Evolutionary conservation across 2,329 filamentous ascomycete species (phyloP).

Genomic region (Biscogniauxia marginata): DNA sequence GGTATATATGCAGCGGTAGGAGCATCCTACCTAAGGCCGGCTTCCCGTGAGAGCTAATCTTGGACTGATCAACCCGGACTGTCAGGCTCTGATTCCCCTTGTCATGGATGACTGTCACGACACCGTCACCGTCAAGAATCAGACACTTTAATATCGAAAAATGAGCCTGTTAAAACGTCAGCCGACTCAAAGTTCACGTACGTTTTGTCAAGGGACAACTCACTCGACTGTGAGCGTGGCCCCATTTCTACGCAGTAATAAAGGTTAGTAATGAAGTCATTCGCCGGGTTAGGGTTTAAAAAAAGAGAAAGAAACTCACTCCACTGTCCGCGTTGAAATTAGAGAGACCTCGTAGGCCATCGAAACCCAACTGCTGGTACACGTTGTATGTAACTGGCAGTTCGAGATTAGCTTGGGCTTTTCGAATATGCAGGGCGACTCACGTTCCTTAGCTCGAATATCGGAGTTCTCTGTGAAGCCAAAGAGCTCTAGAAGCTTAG

Average conservation of each 20-base stretch:
- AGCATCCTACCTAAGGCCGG: conserved; percentile 58
- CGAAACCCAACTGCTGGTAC: conserved; percentile 42
- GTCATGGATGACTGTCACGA: conserved; percentile 49
- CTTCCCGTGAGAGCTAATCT: conserved; percentile 55
- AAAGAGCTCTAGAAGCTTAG: conserved; percentile 42
- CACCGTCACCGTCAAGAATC: conserved; percentile 50
- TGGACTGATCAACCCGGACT: conserved; percentile 55
- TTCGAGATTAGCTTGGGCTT: conserved; percentile 9
- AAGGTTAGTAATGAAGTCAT: conserved; percentile 1
- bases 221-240: conserved; percentile 41
- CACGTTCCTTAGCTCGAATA: conserved; percentile 39
- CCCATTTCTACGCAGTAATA: conserved; percentile 44
- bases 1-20: conserved; percentile 59
- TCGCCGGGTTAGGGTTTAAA: too few species aligned
- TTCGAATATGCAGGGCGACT: conserved; percentile 12
- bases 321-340: conserved; percentile 37
- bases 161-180: conserved; percentile 57
- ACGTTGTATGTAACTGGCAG: conserved; percentile 38
- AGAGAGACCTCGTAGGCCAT: conserved; percentile 38
- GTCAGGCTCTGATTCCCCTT: conserved; percentile 45
- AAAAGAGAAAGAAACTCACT: conserved; percentile 23
- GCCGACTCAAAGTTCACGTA: too few species aligned
- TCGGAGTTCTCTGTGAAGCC: conserved; percentile 37
- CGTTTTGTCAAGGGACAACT: conserved; percentile 9
- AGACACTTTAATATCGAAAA: conserved; percentile 63